phyloP scores from a whole-genome alignment of 495 filamentous ascomycete genomes.

The Gamarada debralockiae region DNA sequence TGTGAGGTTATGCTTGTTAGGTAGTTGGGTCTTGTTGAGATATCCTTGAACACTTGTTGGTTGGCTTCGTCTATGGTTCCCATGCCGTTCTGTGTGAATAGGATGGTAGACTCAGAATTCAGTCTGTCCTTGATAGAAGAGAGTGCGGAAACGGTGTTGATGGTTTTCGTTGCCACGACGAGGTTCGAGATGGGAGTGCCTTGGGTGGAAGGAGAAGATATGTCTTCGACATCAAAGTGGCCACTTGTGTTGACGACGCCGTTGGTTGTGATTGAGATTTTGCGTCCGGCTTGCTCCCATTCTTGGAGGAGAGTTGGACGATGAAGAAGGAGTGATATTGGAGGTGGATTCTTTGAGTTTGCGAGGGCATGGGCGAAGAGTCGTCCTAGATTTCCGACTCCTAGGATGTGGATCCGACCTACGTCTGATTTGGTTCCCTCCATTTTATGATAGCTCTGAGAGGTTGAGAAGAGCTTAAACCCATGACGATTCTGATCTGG shows the following conservation, averaged over 20 bases:
- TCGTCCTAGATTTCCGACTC: conserved; percentile 51
- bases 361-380: conserved; percentile 40
- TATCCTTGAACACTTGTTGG: conserved; percentile 58
- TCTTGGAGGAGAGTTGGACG: conserved; percentile 31
- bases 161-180: conserved; percentile 68
- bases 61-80: conserved; percentile 59
- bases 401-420: conserved; percentile 41
- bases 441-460: not conserved
- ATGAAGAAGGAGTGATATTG: conserved; percentile 47
- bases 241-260: not conserved
- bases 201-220: not conserved
- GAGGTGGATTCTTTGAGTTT: conserved; percentile 28
- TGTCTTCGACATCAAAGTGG: conserved; percentile 12
- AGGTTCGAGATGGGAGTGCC: conserved; percentile 56
- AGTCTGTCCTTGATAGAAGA: conserved; percentile 58
- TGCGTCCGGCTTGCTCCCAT: conserved; percentile 32
- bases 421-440: not conserved
- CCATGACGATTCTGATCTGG: not conserved
- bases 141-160: conserved; percentile 56
- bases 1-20: conserved; percentile 72
- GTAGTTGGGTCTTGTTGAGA: conserved; percentile 53
- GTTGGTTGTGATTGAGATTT: conserved; percentile 8
- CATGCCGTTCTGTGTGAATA: conserved; percentile 85
- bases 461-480: not conserved
- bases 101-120: conserved; percentile 55